Evolutionary conservation across 75 land plant species (phyloP).

Genomic region (Ceratopteris richardii): DNA sequence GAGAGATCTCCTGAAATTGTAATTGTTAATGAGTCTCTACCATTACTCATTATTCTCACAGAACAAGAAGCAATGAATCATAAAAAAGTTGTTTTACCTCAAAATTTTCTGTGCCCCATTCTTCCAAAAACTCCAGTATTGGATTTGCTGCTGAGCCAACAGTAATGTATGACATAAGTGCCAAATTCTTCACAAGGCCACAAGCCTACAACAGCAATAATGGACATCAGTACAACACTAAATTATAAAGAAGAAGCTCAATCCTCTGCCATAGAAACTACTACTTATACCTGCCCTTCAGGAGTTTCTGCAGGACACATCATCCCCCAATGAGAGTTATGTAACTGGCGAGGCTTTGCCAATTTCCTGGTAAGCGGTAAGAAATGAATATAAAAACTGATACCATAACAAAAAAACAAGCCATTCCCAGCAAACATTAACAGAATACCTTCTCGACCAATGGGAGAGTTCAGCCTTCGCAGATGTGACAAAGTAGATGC

Average conservation of each 20-base stretch:
- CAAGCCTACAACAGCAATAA: slow-evolving; percentile 52
- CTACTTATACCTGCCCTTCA: slow-evolving; percentile 89
- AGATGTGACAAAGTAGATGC: slow-evolving; percentile 96
- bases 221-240: too few relatives aligned
- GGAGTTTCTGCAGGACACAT: slow-evolving; percentile 99
- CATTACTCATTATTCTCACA: too few relatives aligned
- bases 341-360: slow-evolving; percentile 97
- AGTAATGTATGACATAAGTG: slow-evolving; percentile 96
- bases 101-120: slow-evolving; percentile 98
- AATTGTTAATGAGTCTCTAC: too few relatives aligned
- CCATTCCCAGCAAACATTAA: too few relatives aligned
- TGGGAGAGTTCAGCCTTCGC: slow-evolving; percentile 95
- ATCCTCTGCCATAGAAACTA: too few relatives aligned
- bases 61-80: neutral
- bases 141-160: slow-evolving; percentile 98
- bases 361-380: slow-evolving; percentile 44
- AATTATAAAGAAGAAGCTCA: too few relatives aligned
- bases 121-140: slow-evolving; percentile 93
- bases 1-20: slow-evolving; percentile 79
- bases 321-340: slow-evolving; percentile 99
- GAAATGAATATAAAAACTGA: neutral
- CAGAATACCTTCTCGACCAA: slow-evolving; percentile 99
- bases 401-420: too few relatives aligned
- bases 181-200: slow-evolving; percentile 96
- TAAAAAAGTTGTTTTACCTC: slow-evolving; percentile 42